A percentile compares a stretch with the other conserved stretches of the same genome.
phyloP scores from a whole-genome alignment of 805 yeast genomes.

The Sugiyamaella mastotermitis region DNA sequence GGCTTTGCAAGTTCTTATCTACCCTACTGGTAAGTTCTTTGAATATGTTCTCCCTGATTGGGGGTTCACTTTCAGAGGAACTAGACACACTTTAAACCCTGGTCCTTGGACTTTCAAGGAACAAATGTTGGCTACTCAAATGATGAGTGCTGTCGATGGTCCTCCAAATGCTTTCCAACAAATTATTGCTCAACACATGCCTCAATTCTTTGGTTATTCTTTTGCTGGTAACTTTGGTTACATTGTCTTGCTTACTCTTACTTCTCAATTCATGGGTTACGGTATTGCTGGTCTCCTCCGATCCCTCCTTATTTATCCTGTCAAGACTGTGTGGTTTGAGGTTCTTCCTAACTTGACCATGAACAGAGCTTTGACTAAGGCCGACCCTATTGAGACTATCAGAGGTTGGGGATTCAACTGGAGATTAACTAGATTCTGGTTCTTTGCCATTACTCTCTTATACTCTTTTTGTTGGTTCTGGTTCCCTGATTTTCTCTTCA shows the following conservation, averaged over 20 bases:
- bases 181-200: slow-evolving; percentile 14
- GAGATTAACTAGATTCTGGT: slow-evolving; percentile 47
- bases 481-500: slow-evolving; percentile 62
- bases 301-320: slow-evolving; percentile 41
- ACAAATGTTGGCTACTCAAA: slow-evolving; percentile 51
- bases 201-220: slow-evolving; percentile 10
- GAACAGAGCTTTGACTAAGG: slow-evolving; percentile 37
- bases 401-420: slow-evolving; percentile 62
- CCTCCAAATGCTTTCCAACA: slow-evolving; percentile 38
- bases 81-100: slow-evolving; percentile 44
- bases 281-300: slow-evolving; percentile 52
- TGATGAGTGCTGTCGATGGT: slow-evolving; percentile 35
- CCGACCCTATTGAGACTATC: slow-evolving; percentile 29
- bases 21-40: slow-evolving; percentile 43
- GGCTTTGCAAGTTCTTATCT: slow-evolving; percentile 52
- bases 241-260: slow-evolving; percentile 40
- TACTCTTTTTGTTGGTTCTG: slow-evolving; percentile 52
- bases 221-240: slow-evolving; percentile 28
- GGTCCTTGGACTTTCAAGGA: slow-evolving; percentile 60
- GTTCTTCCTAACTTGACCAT: slow-evolving; percentile 52
- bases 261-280: slow-evolving; percentile 48
- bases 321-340: slow-evolving; percentile 40
- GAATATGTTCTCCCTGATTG: slow-evolving; percentile 35
- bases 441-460: slow-evolving; percentile 39
- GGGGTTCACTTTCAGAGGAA: slow-evolving; percentile 35